Conservation (phyloP, 345 rosid species). For the Eucalyptus coolabah region DNA sequence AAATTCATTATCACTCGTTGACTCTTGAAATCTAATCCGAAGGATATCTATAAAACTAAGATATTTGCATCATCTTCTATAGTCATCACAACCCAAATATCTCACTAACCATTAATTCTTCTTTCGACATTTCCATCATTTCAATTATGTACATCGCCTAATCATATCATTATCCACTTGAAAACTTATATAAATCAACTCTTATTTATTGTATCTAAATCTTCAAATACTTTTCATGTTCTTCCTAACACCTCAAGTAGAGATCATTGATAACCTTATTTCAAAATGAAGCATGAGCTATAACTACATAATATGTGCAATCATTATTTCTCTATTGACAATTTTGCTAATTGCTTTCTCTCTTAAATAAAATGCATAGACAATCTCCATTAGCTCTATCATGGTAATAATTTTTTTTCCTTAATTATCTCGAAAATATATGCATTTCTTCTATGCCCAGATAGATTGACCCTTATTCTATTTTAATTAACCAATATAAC, state of each 20-base stretch:
- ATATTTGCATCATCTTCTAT: background rate
- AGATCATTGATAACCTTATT: background rate
- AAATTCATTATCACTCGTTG: background rate
- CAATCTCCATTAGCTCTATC: background rate
- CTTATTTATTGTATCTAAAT: background rate
- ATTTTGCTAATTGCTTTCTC: background rate
- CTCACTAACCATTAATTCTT: background rate
- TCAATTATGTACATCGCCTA: background rate
- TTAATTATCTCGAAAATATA: no score
- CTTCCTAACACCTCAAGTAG: background rate
- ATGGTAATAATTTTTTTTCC: background rate
- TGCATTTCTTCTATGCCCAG: background rate
- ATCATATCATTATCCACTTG: background rate
- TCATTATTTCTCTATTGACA: background rate
- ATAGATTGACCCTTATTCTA: background rate
- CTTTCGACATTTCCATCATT: background rate
- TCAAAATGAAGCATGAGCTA: background rate
- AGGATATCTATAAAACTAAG: background rate
- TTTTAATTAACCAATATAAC: background rate
- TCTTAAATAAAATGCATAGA: background rate
- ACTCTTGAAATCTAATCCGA: background rate
- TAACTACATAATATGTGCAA: background rate
- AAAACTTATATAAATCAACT: background rate
- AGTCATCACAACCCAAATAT: background rate
- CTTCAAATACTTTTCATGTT: background rate